Evolutionary conservation across 345 rosid species (phyloP).

Genomic region (Theobroma cacao): DNA sequence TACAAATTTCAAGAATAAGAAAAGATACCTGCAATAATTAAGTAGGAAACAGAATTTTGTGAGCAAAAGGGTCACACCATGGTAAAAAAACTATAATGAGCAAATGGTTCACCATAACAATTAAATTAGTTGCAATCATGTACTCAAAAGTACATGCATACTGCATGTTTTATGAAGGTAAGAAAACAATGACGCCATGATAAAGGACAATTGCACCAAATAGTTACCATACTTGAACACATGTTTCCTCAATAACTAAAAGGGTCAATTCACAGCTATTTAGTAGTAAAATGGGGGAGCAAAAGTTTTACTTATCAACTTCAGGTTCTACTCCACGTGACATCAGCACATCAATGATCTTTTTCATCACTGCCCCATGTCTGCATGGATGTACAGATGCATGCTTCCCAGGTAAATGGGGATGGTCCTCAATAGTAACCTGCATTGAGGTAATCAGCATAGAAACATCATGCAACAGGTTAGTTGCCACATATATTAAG

Average conservation of each 20-base stretch:
- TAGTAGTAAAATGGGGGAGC: background rate
- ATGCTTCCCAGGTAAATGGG: constrained; percentile 97
- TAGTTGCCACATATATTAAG: no score
- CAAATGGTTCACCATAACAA: background rate
- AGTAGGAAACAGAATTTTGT: background rate
- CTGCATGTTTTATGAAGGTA: background rate
- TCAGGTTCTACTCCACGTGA: constrained; percentile 97
- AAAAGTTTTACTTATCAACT: constrained; percentile 79
- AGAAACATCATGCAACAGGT: no score
- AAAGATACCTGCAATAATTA: constrained; percentile 60
- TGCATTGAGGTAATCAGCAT: constrained; percentile 19
- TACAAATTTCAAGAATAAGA: constrained; percentile 87
- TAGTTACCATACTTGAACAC: background rate
- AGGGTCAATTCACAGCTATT: background rate
- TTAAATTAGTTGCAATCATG: background rate
- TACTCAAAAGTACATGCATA: background rate
- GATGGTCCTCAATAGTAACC: constrained; percentile 98
- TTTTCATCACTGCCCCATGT: constrained; percentile 99
- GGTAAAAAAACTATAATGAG: background rate
- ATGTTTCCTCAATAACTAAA: background rate
- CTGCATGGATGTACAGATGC: constrained; percentile 99
- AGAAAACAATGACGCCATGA: background rate
- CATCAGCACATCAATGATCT: constrained; percentile 93
- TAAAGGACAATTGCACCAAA: background rate
- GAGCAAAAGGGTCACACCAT: background rate